phyloP scores from a whole-genome alignment of 352 stramenopile genomes.

The Phytophthora capsici region DNA sequence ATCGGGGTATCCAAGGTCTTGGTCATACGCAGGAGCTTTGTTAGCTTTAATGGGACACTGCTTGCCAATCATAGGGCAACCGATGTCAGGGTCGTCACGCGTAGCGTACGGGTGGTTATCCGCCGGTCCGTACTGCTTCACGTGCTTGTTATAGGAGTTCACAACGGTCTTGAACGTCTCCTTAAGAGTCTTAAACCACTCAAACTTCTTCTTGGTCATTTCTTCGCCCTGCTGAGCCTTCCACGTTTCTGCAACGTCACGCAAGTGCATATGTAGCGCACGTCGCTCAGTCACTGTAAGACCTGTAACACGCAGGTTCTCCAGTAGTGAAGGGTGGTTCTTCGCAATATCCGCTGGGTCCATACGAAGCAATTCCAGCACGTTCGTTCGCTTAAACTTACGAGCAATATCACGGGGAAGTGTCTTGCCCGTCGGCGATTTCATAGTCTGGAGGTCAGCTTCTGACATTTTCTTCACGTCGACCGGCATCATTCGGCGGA shows the following conservation, averaged over 20 bases:
- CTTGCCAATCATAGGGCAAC: slow-evolving; percentile 90
- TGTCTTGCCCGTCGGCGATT: slow-evolving; percentile 78
- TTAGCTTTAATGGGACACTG: slow-evolving; percentile 92
- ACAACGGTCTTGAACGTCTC: slow-evolving; percentile 94
- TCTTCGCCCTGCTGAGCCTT: slow-evolving; percentile 90
- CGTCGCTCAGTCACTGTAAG: slow-evolving; percentile 91
- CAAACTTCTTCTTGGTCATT: slow-evolving; percentile 92
- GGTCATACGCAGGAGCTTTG: slow-evolving; percentile 67
- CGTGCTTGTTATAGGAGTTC: slow-evolving; percentile 91
- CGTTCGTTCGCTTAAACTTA: slow-evolving; percentile 94
- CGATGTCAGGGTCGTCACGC: slow-evolving; percentile 81
- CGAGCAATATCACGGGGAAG: slow-evolving; percentile 82
- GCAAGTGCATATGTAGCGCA: slow-evolving; percentile 89
- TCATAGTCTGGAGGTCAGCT: slow-evolving; percentile 70
- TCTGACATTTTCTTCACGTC: slow-evolving; percentile 93
- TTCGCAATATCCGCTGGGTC: slow-evolving; percentile 88
- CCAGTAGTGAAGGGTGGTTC: slow-evolving; percentile 90
- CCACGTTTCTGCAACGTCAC: slow-evolving; percentile 86
- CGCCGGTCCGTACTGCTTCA: slow-evolving; percentile 89
- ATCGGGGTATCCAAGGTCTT: slow-evolving; percentile 85
- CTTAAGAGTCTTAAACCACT: slow-evolving; percentile 93
- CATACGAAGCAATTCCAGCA: slow-evolving; percentile 89
- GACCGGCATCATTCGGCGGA: slow-evolving; percentile 93
- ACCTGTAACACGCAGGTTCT: slow-evolving; percentile 92
- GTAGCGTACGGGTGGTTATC: slow-evolving; percentile 91